Evolutionary conservation across 441 rosid species (phyloP), one percentile per base, ranked within the genome.

Genomic region (Isatis lusitanica): DNA sequence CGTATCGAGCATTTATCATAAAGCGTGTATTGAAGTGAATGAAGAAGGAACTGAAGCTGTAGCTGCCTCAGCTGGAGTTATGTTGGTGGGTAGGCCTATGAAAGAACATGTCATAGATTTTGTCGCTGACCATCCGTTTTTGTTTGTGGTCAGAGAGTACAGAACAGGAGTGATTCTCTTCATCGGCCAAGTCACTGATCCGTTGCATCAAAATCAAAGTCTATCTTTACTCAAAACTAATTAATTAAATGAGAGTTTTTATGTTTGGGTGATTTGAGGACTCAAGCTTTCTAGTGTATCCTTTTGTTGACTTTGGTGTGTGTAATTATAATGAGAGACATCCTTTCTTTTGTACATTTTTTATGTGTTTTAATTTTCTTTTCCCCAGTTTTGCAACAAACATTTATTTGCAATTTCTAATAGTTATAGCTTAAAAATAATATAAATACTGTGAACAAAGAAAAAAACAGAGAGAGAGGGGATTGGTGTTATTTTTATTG

Each of bases 21-120:
- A 89, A 69, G 81, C 97, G 11, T 87, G 88, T 80, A 85, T 91
- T 30, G 98, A 88, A 46, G 96, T 93, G n/a, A 87, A 87, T 44
- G 97, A 91, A 82, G 89, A 90, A 81, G 98, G 97, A 35, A 87
- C 94, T 1, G 90, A 91, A 76, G 96, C 94, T 42, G 94, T 88
- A 8, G 90, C 88, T 44, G 88, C 86, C 39, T 76, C 92, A 68
- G 88, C 82, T 64, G 87, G 42, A 46, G 79, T 81, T 70, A 33
- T 81, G 61, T 13, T 0, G 2, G 55, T 68, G 16, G 79, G 80
- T 21, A 21, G 79, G 55, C n/a, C 17, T 40, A 4, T 7, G 64
- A 5, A 7, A 15, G 15, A 26, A 53, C 74, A 79, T 3, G 50
- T 73, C 28, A 74, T 83, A 43, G 83, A 88, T 60, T 93, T 90